phyloP scores from a whole-genome alignment of 140 eudicot species.

The Senecio squalidus region DNA sequence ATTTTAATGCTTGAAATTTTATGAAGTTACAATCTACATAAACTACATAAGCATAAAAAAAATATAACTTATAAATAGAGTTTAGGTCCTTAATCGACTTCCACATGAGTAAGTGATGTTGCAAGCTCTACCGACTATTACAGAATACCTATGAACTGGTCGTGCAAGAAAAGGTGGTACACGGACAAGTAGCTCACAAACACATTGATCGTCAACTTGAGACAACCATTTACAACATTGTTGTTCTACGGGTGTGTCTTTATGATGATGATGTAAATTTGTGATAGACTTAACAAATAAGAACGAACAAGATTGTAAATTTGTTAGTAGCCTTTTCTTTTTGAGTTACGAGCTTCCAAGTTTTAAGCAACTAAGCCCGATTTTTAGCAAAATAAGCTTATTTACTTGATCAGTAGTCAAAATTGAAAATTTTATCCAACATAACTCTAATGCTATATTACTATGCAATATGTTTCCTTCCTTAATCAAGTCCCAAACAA shows the following conservation, averaged over 20 bases:
- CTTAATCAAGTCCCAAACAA: no score
- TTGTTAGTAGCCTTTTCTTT: no score
- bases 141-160: constrained; percentile 57
- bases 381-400: no score
- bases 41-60: constrained; percentile 12
- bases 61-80: constrained; percentile 3
- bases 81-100: constrained; percentile 41
- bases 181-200: constrained; percentile 62
- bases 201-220: constrained; percentile 56
- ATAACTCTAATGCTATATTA: no score
- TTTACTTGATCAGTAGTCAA: no score
- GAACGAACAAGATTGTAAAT: no score
- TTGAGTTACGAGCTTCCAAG: no score
- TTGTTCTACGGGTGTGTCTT: constrained; percentile 31
- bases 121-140: constrained; percentile 47
- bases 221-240: constrained; percentile 81
- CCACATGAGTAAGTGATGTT: constrained; percentile 50
- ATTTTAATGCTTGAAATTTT: background rate
- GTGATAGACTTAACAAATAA: no score
- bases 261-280: constrained; percentile 25
- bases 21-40: constrained; percentile 13
- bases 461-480: no score
- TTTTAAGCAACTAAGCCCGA: no score
- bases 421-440: no score
- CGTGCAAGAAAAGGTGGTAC: constrained; percentile 70